Conservation (phyloP, 768 basidiomycete species). For the Lanmaoa rubissima region DNA sequence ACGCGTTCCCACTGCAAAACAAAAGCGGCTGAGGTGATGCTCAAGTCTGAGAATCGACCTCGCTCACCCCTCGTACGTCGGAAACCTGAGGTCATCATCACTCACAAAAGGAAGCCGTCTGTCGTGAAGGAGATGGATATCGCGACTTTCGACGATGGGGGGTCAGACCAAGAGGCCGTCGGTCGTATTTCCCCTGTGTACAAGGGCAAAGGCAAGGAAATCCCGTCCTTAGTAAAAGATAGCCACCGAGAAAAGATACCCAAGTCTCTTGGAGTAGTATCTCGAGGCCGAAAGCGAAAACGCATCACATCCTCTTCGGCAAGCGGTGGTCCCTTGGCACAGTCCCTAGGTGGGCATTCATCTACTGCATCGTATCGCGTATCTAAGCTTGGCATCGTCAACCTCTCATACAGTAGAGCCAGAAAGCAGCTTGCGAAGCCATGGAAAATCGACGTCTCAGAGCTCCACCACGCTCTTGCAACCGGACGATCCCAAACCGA, state of each 20-base stretch:
- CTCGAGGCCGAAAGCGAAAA: slow-evolving; percentile 26
- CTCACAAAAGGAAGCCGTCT: slow-evolving; percentile 5
- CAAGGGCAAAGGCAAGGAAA: slow-evolving; percentile 23
- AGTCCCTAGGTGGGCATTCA: slow-evolving; percentile 22
- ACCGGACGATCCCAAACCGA: not conserved
- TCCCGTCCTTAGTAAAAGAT: not conserved
- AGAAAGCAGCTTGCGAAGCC: slow-evolving; percentile 8
- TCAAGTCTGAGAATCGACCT: slow-evolving; percentile 3
- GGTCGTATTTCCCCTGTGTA: not conserved
- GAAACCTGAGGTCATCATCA: slow-evolving; percentile 12
- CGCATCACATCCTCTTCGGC: slow-evolving; percentile 20
- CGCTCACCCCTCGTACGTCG: not conserved
- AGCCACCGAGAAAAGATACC: slow-evolving; percentile 6
- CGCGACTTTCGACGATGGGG: not conserved
- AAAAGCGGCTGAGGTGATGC: not conserved
- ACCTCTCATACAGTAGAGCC: slow-evolving; percentile 3
- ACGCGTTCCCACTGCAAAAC: slow-evolving; percentile 1
- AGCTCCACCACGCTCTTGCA: not conserved
- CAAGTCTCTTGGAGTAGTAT: slow-evolving; percentile 8
- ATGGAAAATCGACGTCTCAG: slow-evolving; percentile 7
- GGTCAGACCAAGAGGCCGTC: slow-evolving; percentile 1
- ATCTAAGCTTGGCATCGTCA: slow-evolving; percentile 8
- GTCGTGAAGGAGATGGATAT: not conserved
- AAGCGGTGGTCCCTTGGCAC: not conserved
- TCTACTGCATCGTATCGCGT: slow-evolving; percentile 1